These are phyloP conservation scores for Pleurotus platypus DNA, from an alignment of 768 basidiomycete species.

Conservation along the genomic window DNA sequence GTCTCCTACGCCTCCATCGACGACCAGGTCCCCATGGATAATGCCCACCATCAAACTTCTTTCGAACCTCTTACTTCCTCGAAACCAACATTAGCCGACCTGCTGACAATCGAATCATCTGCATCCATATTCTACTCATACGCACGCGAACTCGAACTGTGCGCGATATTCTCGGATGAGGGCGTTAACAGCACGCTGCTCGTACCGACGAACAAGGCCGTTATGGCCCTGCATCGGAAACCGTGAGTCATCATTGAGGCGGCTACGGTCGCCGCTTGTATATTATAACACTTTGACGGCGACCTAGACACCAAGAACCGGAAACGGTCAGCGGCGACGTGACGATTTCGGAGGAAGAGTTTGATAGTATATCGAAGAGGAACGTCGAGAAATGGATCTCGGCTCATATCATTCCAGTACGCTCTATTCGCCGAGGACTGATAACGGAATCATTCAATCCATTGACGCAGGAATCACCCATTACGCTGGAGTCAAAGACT, in stretches of 20 bases:
- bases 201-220: slow-evolving; percentile 84
- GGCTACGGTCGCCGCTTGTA: neutral
- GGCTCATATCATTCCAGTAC: slow-evolving; percentile 33
- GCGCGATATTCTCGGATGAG: slow-evolving; percentile 40
- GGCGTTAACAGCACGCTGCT: slow-evolving; percentile 53
- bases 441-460: neutral
- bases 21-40: slow-evolving; percentile 31
- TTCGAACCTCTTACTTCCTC: slow-evolving; percentile 34
- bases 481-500: slow-evolving; percentile 38
- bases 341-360: slow-evolving; percentile 64
- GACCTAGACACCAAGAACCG: slow-evolving; percentile 60
- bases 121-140: slow-evolving; percentile 85
- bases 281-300: neutral
- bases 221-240: slow-evolving; percentile 76
- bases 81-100: slow-evolving; percentile 64
- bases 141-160: slow-evolving; percentile 68
- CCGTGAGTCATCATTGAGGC: slow-evolving; percentile 53
- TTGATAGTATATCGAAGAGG: slow-evolving; percentile 51
- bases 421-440: slow-evolving; percentile 6
- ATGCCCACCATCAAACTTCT: slow-evolving; percentile 7
- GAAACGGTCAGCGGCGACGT: slow-evolving; percentile 35
- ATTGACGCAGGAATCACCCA: slow-evolving; percentile 38
- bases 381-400: slow-evolving; percentile 82
- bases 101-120: slow-evolving; percentile 72
- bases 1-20: slow-evolving; percentile 23